Evolutionary conservation across 331 rosid species (phyloP), one percentile per base, ranked within the genome.

Genomic region (Malus hybrid): DNA sequence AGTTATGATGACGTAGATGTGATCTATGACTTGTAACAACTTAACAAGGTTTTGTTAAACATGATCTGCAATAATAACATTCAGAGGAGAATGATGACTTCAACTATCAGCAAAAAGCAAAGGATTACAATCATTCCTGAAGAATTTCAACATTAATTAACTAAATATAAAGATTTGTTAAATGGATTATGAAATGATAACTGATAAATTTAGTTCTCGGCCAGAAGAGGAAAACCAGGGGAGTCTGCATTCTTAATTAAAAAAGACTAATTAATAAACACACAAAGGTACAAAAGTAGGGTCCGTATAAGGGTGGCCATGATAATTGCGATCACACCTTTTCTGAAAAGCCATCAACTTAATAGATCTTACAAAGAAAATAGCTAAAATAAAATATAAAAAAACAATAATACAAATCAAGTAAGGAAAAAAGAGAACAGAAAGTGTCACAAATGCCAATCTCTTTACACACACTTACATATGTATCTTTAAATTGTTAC

Each of bases 301-400:
- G 78, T 86, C 84, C 74, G 90, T 88, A 84, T 91, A 85, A 77
- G 93, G 95, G 87, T 83, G 90, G 90, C 90, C 84, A 80, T 82
- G 84, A 70, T 68, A 67, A 87, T 79, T 85, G 91, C 87, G 93
- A 82, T 91, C 93, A 81, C 90, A 83, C 90, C 90, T 82, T 79
- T 72, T 72, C 85, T 75, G 77, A 76, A 84, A 87, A 79, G 48
- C 87, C 89, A 83, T 82, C 88, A 79, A 82, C 83, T 36, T 36
- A 72, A 76, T 68, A 84, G 73, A 82, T 80, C 70, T 80, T 83
- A 77, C 84, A 60, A 32, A 56, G 39, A 65, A 64, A 78, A 66
- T 67, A 62, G 34, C 75, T 44, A 33, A 63, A 64, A 80, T 28
- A n/a, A 1, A 19, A 71, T 53, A 68, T 70, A 22, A 48, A 32